phyloP scores from a whole-genome alignment of 805 yeast genomes.

The Candida insectorum region DNA sequence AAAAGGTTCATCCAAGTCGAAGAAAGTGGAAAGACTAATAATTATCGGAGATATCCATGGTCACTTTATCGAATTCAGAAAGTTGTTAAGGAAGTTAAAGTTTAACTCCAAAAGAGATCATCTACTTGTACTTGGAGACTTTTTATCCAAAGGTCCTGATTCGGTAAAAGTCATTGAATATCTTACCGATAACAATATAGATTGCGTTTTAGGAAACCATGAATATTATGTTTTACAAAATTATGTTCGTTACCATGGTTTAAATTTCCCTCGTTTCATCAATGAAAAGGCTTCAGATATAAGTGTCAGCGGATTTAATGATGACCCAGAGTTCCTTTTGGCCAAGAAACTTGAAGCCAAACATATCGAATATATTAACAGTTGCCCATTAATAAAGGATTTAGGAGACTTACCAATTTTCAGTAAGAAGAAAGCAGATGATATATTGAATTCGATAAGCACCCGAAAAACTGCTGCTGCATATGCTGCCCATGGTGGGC shows the following conservation, averaged over 20 bases:
- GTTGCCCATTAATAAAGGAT: conserved; percentile 60
- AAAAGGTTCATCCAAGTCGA: not conserved
- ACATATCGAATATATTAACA: conserved; percentile 58
- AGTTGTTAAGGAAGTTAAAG: conserved; percentile 49
- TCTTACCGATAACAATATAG: conserved; percentile 54
- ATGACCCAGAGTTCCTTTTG: conserved; percentile 38
- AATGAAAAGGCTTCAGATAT: conserved; percentile 8
- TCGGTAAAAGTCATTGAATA: conserved; percentile 66
- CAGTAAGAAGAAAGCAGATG: conserved; percentile 19
- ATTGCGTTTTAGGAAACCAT: conserved; percentile 87
- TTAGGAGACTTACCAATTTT: conserved; percentile 59
- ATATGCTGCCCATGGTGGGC: conserved; percentile 81
- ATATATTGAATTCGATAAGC: conserved; percentile 19
- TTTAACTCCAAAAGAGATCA: conserved; percentile 50
- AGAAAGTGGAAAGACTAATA: conserved; percentile 47
- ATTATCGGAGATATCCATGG: conserved; percentile 91
- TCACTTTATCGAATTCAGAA: conserved; percentile 50
- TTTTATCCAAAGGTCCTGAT: conserved; percentile 79
- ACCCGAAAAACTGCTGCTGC: conserved; percentile 17
- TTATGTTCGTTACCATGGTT: conserved; percentile 59
- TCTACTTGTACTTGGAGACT: conserved; percentile 77
- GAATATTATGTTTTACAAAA: conserved; percentile 68
- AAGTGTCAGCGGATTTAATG: conserved; percentile 17
- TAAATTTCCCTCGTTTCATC: conserved; percentile 30
- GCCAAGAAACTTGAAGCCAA: conserved; percentile 55